A percentile compares a stretch with the other conserved stretches of the same genome.
Conservation (phyloP, 2,329 filamentous ascomycete species). For the Cladobotryum mycophilum region DNA sequence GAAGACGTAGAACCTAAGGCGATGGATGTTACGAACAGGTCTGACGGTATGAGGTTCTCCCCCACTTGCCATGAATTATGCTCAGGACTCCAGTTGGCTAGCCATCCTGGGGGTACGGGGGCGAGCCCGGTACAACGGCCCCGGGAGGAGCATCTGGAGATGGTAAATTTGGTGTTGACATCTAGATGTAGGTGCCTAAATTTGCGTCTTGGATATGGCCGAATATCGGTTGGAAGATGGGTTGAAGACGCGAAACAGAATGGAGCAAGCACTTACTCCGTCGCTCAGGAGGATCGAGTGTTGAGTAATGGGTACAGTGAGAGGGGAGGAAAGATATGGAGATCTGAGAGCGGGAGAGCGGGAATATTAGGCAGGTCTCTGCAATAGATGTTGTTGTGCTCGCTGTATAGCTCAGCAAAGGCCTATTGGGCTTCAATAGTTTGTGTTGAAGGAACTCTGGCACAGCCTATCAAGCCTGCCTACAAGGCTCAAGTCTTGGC, state of each 20-base stretch:
- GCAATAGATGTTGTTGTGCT: neutral
- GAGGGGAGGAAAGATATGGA: neutral
- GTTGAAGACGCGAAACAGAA: neutral
- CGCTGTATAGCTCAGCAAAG: neutral
- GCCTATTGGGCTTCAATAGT: neutral
- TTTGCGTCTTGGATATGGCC: neutral
- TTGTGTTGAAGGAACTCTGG: too few species aligned
- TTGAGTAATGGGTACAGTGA: neutral
- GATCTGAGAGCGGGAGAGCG: neutral
- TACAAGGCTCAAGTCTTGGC: too few species aligned
- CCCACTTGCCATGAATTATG: slow-evolving; percentile 3
- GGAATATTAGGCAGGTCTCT: neutral
- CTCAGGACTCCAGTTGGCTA: slow-evolving; percentile 1
- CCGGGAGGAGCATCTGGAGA: neutral
- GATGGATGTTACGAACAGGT: neutral
- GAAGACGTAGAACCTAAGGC: slow-evolving; percentile 1
- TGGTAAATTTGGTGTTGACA: neutral
- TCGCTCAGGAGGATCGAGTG: neutral
- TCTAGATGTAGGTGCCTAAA: neutral
- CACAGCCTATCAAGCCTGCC: too few species aligned
- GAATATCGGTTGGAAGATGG: neutral
- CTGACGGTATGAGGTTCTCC: neutral
- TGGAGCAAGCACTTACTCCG: neutral
- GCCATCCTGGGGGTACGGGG: neutral
- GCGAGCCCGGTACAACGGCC: neutral